phyloP scores from a whole-genome alignment of 495 filamentous ascomycete species.

The Hypoxylon trugodes region DNA sequence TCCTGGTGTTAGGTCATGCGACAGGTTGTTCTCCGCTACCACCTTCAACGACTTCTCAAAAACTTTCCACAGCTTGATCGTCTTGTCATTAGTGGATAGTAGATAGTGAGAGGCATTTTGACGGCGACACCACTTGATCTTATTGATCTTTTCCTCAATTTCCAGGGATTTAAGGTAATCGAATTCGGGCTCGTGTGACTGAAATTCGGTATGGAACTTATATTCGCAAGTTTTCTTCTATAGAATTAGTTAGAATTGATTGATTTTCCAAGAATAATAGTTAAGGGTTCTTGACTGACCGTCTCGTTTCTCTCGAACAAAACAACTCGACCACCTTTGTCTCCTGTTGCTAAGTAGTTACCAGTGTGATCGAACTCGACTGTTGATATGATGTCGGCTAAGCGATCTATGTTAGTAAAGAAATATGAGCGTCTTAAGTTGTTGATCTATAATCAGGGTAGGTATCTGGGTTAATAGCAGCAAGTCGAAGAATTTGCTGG shows the following conservation, averaged over 20 bases:
- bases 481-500: background rate
- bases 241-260: constrained; percentile 25
- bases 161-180: constrained; percentile 99
- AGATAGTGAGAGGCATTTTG: constrained; percentile 99
- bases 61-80: constrained; percentile 99
- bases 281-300: constrained; percentile 61
- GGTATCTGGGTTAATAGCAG: background rate
- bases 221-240: constrained; percentile 99
- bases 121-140: constrained; percentile 99
- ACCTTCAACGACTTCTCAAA: constrained; percentile 99
- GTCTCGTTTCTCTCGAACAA: constrained; percentile 98
- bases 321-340: constrained; percentile 96
- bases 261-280: constrained; percentile 32
- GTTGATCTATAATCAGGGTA: constrained; percentile 5
- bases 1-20: constrained; percentile 88
- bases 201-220: constrained; percentile 99
- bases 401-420: constrained; percentile 39
- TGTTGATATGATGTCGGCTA: constrained; percentile 99
- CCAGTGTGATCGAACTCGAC: constrained; percentile 99
- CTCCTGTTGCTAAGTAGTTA: constrained; percentile 96
- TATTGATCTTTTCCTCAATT: constrained; percentile 99
- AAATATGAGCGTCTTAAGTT: background rate
- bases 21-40: constrained; percentile 98
- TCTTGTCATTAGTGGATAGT: constrained; percentile 98
- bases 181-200: constrained; percentile 99